Evolutionary conservation across 257 asterid species (phyloP), one percentile per base, ranked within the genome.

Genomic region (Solanum medicagineum): DNA sequence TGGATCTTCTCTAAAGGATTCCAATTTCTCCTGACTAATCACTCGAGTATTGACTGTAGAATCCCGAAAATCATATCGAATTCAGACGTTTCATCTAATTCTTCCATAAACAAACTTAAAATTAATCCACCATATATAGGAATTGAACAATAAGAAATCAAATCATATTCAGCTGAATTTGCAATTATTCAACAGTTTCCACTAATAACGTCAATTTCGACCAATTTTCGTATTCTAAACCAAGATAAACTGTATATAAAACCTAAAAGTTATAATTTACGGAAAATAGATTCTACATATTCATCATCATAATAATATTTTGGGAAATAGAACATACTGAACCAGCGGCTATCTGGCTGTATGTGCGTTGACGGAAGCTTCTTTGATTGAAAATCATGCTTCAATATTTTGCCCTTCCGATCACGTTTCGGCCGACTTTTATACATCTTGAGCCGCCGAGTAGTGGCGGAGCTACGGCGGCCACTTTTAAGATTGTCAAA

Each of bases 401-500:
- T 91, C 0, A 90, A 26, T 63, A 97, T 90, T 53, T 90, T 89
- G 1, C 99, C 99, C 85, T 87, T 86, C 1, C 65, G 26, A 80
- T 93, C 84, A 57, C 98, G 96, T 40, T 63, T 87, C 6, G 98
- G 99, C 85, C 91, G 90, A 8, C 83, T 88, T n/a, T 92, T 93
- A 87, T 95, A 95, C 99, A 97, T 94, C 92, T 93, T 97, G 62
- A 97, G 95, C 89, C 97, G 92, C 90, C 96, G 97, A 70, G 92
- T 95, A 0, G 98, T 95, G 92, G 98, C 92, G 87, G 96, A 90
- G 92, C 93, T 94, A 36, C 98, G 93, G 47, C 97, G 92, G 42
- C 3, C 12, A 24, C 6, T 74, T 32, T 32, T 68, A 29, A 29
- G 32, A 29, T 1, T 29, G 32, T 29, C 32, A 29, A 29, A 29